Conservation (phyloP, 257 asterid species). For the Salvia splendens region DNA sequence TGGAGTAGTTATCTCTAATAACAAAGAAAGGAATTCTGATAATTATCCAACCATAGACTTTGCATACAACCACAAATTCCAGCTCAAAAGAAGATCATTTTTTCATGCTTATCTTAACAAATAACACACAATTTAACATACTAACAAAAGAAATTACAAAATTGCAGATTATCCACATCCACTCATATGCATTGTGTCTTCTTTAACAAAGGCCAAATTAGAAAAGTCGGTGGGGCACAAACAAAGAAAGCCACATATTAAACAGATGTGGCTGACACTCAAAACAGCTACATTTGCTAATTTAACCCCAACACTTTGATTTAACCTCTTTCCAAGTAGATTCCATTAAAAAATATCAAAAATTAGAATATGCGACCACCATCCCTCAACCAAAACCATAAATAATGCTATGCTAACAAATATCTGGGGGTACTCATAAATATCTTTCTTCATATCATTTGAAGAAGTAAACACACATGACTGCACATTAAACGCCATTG, state of each 20-base stretch:
- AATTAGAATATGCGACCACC: not conserved
- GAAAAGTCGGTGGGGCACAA: constrained; percentile 42
- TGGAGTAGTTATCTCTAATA: constrained; percentile 29
- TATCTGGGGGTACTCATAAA: not conserved
- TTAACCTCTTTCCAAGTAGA: constrained; percentile 20
- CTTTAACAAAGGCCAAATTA: constrained; percentile 29
- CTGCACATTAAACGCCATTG: not conserved
- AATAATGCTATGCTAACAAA: not conserved
- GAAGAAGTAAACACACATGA: constrained; percentile 6
- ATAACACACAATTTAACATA: constrained; percentile 18
- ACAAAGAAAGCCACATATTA: constrained; percentile 48
- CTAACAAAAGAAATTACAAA: constrained; percentile 25
- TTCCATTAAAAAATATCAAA: not conserved
- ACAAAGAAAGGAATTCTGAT: constrained; percentile 21
- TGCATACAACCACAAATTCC: constrained; percentile 37
- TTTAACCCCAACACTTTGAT: not conserved
- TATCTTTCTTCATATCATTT: constrained; percentile 18
- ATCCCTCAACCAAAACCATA: not conserved
- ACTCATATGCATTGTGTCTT: constrained; percentile 33
- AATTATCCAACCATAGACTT: constrained; percentile 26
- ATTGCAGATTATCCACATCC: constrained; percentile 37
- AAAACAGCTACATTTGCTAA: not conserved
- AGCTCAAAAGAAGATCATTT: constrained; percentile 17
- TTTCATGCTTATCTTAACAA: constrained; percentile 42
- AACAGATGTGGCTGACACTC: constrained; percentile 32